Conservation (phyloP, 2,329 filamentous ascomycete species). For the Chaetothyriales sp. region DNA sequence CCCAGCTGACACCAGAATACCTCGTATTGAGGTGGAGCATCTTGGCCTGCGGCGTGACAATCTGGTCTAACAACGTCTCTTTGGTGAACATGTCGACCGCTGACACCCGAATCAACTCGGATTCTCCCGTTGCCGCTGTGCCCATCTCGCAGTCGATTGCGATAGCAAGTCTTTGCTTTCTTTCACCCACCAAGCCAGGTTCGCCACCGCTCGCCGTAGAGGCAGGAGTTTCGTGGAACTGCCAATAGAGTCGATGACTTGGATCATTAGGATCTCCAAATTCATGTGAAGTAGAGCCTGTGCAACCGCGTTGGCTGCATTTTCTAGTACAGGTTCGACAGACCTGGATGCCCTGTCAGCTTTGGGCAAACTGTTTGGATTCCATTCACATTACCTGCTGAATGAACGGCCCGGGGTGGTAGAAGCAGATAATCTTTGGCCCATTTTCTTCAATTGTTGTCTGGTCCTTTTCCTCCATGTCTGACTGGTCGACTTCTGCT, state of each 20-base stretch:
- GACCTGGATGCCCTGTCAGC: not conserved
- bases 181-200: not conserved
- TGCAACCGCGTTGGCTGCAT: slow-evolving; percentile 4
- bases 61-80: slow-evolving; percentile 34
- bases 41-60: slow-evolving; percentile 34
- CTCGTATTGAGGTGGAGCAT: slow-evolving; percentile 37
- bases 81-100: slow-evolving; percentile 37
- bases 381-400: not conserved
- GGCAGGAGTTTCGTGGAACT: slow-evolving; percentile 3
- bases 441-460: too few species aligned
- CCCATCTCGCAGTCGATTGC: slow-evolving; percentile 45
- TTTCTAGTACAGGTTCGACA: slow-evolving; percentile 6
- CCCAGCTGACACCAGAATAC: slow-evolving; percentile 34
- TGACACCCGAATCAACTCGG: slow-evolving; percentile 38
- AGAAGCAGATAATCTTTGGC: not conserved
- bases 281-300: not conserved
- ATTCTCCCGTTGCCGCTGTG: slow-evolving; percentile 28
- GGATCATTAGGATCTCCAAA: slow-evolving; percentile 1
- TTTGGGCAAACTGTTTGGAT: not conserved
- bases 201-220: not conserved
- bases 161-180: slow-evolving; percentile 19
- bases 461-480: too few species aligned
- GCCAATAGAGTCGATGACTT: slow-evolving; percentile 1
- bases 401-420: not conserved
- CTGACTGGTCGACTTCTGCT: too few species aligned